Conservation (phyloP, 345 rosid genomes). For the Trapa incisa region DNA sequence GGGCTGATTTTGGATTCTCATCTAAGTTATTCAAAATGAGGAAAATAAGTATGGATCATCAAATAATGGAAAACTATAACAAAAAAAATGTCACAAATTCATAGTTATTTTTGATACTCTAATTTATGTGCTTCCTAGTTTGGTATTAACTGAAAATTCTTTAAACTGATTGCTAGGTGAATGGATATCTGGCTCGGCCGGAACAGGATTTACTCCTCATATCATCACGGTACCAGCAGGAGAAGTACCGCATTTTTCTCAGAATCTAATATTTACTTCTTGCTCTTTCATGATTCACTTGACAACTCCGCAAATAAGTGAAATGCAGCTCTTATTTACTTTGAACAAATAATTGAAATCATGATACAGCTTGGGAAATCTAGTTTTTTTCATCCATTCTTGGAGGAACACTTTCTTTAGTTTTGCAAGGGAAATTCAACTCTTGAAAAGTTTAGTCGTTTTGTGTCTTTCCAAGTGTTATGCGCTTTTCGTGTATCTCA, state of each 20-base stretch:
- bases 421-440: no score
- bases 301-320: no score
- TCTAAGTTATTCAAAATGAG: neutral
- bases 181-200: conserved; percentile 60
- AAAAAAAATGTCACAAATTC: neutral
- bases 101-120: neutral
- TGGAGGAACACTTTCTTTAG: no score
- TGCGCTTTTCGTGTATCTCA: no score
- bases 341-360: neutral
- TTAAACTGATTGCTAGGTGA: conserved; percentile 34
- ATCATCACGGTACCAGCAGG: conserved; percentile 58
- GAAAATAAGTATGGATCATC: neutral
- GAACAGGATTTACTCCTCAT: conserved; percentile 74
- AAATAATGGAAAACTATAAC: no score
- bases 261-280: conserved; percentile 3
- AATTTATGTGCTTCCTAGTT: neutral
- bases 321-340: neutral
- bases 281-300: neutral
- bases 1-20: neutral
- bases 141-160: neutral
- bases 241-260: conserved; percentile 43
- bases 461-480: neutral
- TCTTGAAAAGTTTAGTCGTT: neutral
- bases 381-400: no score
- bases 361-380: neutral